phyloP scores from a whole-genome alignment of 345 rosid genomes.

The Sisymbrium altissimum region DNA sequence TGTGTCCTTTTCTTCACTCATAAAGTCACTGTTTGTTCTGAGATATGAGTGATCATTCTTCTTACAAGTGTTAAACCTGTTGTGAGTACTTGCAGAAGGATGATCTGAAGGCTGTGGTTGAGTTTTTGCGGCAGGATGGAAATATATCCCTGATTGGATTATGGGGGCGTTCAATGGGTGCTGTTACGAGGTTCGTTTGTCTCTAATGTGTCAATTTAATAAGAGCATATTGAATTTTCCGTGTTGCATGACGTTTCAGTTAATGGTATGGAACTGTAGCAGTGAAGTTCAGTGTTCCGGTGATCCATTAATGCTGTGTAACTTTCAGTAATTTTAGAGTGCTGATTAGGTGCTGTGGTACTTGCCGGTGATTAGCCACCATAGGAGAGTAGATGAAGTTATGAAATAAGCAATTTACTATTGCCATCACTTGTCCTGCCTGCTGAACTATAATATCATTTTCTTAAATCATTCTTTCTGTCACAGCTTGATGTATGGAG shows the following conservation, averaged over 20 bases:
- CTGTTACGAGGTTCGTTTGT: slow-evolving; percentile 70
- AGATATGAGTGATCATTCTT: neutral
- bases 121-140: slow-evolving; percentile 80
- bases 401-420: neutral
- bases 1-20: neutral
- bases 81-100: slow-evolving; percentile 61
- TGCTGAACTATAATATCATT: neutral
- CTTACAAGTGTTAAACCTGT: neutral
- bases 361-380: neutral
- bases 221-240: neutral
- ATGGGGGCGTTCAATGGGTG: slow-evolving; percentile 99
- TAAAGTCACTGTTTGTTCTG: neutral
- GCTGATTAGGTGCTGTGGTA: neutral
- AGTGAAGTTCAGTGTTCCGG: neutral
- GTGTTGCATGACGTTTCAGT: neutral
- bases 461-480: slow-evolving; percentile 1
- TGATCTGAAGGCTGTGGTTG: slow-evolving; percentile 81
- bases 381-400: neutral
- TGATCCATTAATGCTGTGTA: neutral
- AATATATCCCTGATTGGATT: slow-evolving; percentile 85
- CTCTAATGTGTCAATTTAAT: neutral
- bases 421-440: neutral
- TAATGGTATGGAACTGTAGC: neutral
- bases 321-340: neutral
- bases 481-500: slow-evolving; percentile 87